Evolutionary conservation across 768 basidiomycete genomes (phyloP), one percentile per base, ranked within the genome.

Genomic region (Tylopilus intermedius): DNA sequence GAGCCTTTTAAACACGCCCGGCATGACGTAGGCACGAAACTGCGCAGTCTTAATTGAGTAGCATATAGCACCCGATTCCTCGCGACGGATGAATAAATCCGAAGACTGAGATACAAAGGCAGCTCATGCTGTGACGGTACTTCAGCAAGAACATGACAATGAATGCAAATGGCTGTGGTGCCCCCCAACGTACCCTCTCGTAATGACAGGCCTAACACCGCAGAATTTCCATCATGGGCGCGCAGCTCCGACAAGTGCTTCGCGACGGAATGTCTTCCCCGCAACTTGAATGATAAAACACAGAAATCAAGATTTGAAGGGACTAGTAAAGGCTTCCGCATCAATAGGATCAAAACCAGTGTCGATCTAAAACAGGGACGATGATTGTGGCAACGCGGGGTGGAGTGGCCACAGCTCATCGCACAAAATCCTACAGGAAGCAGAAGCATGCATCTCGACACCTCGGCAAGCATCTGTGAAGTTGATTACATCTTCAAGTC

Each of bases 1-100:
- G 47, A 21, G 15, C n/a, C 53, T 54, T 57, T 51, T 14, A 21
- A 63, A 60, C 18, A 11, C 13, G 45, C 9, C 53, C 37, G 10
- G 13, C 29, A 6, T 8, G 35, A 43, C 48, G 43, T 9, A 32
- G 13, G 11, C 8, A 14, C 18, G 32, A n/a, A 1, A 13, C 29
- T 7, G n/a, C 11, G 24, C 24, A 30, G 7, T 30, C 30, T 30
- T 13, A 33, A 35, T 11, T 39, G 29, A 47, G 45, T 27, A 8
- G 24, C 40, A 18, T 13, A 37, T 8, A 29, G 42, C 8, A n/a
- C 49, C 26, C 46, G 35, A 43, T 44, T 33, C 40, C 29, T 47
- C 56, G 43, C 27, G 30, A 29, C 21, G 1, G 18, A 33, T n/a
- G 10, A 27, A 32, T 18, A 21, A 18, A 10, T 27, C 24, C 22